These are phyloP conservation scores for Phialophora expanda DNA, from an alignment of 2,329 filamentous ascomycete species.

Conservation along the genomic window DNA sequence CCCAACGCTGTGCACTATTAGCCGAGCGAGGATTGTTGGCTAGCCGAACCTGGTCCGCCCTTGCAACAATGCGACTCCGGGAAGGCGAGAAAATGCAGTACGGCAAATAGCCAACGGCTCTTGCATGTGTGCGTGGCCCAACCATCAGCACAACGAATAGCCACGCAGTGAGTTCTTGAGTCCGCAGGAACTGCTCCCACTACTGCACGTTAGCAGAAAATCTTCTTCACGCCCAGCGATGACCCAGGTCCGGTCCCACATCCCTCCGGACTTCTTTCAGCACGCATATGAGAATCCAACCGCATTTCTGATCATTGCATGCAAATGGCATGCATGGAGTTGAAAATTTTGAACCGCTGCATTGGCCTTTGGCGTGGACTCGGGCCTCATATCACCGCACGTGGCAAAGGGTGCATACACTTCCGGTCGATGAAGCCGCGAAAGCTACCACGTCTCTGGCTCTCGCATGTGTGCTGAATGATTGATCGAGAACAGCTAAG, in stretches of 20 bases:
- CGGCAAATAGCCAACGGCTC: neutral
- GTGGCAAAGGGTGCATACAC: no score
- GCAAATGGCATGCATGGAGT: constrained; percentile 5
- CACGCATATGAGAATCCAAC: neutral
- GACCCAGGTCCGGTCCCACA: constrained; percentile 1
- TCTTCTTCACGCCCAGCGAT: constrained; percentile 7
- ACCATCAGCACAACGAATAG: constrained; percentile 5
- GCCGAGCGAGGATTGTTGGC: constrained; percentile 8
- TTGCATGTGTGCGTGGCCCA: neutral
- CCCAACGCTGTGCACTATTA: neutral
- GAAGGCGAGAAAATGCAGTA: constrained; percentile 17
- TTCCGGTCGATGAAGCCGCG: no score
- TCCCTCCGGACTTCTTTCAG: constrained; percentile 9
- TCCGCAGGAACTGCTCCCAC: constrained; percentile 20
- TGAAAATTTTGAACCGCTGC: neutral
- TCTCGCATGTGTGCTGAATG: constrained; percentile 8
- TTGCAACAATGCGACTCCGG: constrained; percentile 10
- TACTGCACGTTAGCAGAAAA: constrained; percentile 10
- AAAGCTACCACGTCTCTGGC: neutral
- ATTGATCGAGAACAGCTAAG: neutral
- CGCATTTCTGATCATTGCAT: constrained; percentile 20
- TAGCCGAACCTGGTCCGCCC: neutral
- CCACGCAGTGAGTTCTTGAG: neutral
- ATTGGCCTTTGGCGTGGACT: neutral
- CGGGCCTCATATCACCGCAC: constrained; percentile 2